These are phyloP conservation scores for Phyllosticta citribraziliensis DNA, from an alignment of 2,329 filamentous ascomycete genomes.

Conservation along the genomic window DNA sequence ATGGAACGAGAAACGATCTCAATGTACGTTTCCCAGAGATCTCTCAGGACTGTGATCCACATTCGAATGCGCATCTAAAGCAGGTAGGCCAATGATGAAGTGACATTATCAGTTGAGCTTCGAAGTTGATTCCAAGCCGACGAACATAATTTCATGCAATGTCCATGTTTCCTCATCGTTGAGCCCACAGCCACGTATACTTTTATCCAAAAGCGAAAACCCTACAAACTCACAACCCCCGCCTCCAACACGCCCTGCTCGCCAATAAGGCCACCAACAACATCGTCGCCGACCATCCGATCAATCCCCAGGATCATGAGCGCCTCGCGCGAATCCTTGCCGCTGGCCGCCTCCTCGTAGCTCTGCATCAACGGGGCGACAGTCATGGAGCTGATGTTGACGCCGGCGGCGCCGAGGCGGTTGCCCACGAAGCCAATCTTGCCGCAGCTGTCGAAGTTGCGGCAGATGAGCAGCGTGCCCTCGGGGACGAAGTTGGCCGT, in stretches of 20 bases:
- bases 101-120: background rate
- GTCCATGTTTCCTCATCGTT: background rate
- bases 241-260: slow-evolving; percentile 44
- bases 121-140: background rate
- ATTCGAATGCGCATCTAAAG: no score
- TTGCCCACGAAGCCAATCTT: slow-evolving; percentile 75
- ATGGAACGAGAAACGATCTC: no score
- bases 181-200: background rate
- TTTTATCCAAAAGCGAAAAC: background rate
- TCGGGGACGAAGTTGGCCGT: slow-evolving; percentile 62
- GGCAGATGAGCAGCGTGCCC: slow-evolving; percentile 65
- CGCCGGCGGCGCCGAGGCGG: slow-evolving; percentile 55
- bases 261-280: slow-evolving; percentile 39
- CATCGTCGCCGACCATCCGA: slow-evolving; percentile 49
- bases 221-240: slow-evolving; percentile 39
- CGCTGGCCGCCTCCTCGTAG: slow-evolving; percentile 15
- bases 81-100: no score
- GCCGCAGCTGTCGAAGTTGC: slow-evolving; percentile 72
- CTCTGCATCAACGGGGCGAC: slow-evolving; percentile 48
- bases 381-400: slow-evolving; percentile 76
- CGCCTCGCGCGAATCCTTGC: slow-evolving; percentile 43
- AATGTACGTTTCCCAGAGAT: no score
- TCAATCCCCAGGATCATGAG: slow-evolving; percentile 75
- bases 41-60: no score
- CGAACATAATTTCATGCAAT: background rate